These are phyloP conservation scores for Vachellia pachyceras DNA, from an alignment of 306 rosid species.

Conservation along the genomic window DNA sequence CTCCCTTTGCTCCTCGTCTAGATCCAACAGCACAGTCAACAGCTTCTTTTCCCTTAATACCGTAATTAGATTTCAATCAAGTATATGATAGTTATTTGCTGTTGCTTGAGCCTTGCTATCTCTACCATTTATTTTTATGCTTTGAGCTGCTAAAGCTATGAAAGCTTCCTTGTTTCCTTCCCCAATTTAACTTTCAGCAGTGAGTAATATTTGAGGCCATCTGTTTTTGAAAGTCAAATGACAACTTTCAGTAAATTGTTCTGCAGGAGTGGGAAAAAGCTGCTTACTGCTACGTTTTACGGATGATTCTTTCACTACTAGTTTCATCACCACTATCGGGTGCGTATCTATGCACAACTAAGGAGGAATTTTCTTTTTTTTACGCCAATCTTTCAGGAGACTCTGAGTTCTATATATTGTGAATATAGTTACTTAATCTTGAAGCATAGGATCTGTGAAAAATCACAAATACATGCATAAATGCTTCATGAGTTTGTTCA, in stretches of 20 bases:
- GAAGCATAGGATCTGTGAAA: neutral
- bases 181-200: neutral
- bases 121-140: neutral
- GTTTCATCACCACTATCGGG: constrained; percentile 49
- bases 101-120: no score
- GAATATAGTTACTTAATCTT: neutral
- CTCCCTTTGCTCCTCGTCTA: neutral
- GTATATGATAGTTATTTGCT: no score
- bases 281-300: constrained; percentile 46
- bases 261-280: constrained; percentile 52
- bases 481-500: neutral
- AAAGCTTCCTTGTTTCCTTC: neutral
- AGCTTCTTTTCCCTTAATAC: neutral
- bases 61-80: neutral
- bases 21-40: neutral
- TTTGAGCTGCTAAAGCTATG: neutral
- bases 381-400: neutral
- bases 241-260: constrained; percentile 13
- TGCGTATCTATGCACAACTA: no score
- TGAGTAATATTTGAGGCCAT: neutral
- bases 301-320: constrained; percentile 43
- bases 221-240: neutral
- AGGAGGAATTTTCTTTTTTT: neutral
- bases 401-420: neutral
- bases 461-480: neutral